These are phyloP conservation scores for Senna siamea DNA, from an alignment of 306 rosid genomes.

Conservation along the genomic window DNA sequence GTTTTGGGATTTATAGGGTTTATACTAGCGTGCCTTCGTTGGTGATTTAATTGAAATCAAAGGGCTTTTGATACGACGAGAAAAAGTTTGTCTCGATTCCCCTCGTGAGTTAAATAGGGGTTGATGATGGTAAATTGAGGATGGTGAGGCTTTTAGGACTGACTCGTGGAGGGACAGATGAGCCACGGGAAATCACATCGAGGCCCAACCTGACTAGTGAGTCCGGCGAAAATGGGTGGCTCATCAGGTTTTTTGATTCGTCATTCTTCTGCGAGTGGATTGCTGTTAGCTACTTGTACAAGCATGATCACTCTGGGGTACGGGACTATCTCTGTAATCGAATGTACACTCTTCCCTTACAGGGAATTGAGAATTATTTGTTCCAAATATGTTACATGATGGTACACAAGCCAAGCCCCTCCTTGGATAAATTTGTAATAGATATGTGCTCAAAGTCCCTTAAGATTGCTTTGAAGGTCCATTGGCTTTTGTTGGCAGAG, in stretches of 20 bases:
- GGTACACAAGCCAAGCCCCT: constrained; percentile 91
- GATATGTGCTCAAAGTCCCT: constrained; percentile 86
- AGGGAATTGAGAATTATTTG: constrained; percentile 88
- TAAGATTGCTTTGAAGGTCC: constrained; percentile 91
- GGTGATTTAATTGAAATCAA: constrained; percentile 35
- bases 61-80: constrained; percentile 31
- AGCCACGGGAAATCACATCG: constrained; percentile 80
- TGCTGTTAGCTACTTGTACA: constrained; percentile 92
- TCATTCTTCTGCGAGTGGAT: constrained; percentile 98
- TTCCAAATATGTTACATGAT: constrained; percentile 95
- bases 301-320: constrained; percentile 94
- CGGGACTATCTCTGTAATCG: constrained; percentile 92
- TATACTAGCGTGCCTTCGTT: constrained; percentile 38
- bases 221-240: constrained; percentile 97
- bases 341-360: constrained; percentile 91
- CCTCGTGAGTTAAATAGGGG: constrained; percentile 20
- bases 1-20: constrained; percentile 50
- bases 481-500: constrained; percentile 90
- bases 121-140: constrained; percentile 59
- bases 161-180: constrained; percentile 59
- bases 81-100: constrained; percentile 25
- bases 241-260: constrained; percentile 92
- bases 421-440: constrained; percentile 91
- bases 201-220: constrained; percentile 57
- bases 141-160: constrained; percentile 90